Evolutionary conservation across 1,284 basidiomycete genomes (phyloP).

Genomic region (Pseudozyma thailandica): DNA sequence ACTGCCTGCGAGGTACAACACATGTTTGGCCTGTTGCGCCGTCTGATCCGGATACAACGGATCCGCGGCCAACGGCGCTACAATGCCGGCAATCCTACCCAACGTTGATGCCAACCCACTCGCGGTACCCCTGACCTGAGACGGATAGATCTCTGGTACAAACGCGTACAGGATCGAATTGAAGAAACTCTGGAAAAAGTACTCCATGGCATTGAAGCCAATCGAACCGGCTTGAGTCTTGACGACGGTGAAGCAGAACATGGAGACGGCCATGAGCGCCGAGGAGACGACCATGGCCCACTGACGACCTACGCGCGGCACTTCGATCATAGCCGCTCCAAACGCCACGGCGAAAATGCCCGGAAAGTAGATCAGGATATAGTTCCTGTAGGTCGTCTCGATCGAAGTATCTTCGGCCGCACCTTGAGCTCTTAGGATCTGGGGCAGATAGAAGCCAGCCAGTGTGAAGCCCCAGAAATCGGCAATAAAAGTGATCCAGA

Average conservation of each 20-base stretch:
- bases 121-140: conserved; percentile 68
- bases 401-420: conserved; percentile 65
- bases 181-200: conserved; percentile 68
- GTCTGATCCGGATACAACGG: conserved; percentile 75
- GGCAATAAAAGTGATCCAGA: conserved; percentile 60
- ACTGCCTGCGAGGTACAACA: conserved; percentile 56
- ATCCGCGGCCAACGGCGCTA: conserved; percentile 68
- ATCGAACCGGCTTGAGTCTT: conserved; percentile 41
- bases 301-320: conserved; percentile 68
- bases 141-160: conserved; percentile 69
- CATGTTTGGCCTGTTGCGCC: conserved; percentile 36
- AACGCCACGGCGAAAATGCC: conserved; percentile 58
- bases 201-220: conserved; percentile 68
- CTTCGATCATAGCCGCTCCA: conserved; percentile 68
- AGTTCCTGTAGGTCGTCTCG: conserved; percentile 68
- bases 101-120: conserved; percentile 68
- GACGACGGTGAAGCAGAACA: conserved; percentile 69
- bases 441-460: conserved; percentile 69
- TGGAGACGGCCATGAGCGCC: conserved; percentile 67
- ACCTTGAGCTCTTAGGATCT: conserved; percentile 68
- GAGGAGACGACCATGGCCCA: conserved; percentile 69
- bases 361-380: conserved; percentile 49
- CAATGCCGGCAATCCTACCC: conserved; percentile 67
- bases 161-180: conserved; percentile 70
- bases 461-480: conserved; percentile 69